Evolutionary conservation across 306 rosid genomes (phyloP).

Genomic region (Hylodesmum podocarpum): DNA sequence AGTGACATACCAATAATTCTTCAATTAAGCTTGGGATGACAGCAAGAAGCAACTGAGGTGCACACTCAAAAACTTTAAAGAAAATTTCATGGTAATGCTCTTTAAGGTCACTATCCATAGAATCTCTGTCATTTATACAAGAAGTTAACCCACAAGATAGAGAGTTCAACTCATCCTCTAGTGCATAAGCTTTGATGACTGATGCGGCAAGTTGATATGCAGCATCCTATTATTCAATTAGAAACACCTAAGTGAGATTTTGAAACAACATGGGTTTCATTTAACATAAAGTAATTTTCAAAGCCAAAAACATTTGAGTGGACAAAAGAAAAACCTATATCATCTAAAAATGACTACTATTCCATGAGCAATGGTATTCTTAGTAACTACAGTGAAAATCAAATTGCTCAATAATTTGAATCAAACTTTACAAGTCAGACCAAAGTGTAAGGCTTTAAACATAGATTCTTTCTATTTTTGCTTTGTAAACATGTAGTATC

Average conservation of each 20-base stretch:
- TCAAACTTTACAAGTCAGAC: neutral
- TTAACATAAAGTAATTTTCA: neutral
- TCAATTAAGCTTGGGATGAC: constrained; percentile 75
- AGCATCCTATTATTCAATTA: constrained; percentile 55
- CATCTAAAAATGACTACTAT: neutral
- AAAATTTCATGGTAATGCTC: constrained; percentile 83
- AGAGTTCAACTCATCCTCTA: constrained; percentile 66
- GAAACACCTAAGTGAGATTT: constrained; percentile 20
- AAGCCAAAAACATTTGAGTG: constrained; percentile 15
- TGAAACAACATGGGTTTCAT: neutral
- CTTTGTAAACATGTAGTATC: neutral
- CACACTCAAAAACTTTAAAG: constrained; percentile 62
- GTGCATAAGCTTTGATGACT: constrained; percentile 60
- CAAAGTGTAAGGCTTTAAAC: neutral
- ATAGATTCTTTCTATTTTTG: neutral
- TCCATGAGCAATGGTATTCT: constrained; percentile 3
- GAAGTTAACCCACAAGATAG: constrained; percentile 69
- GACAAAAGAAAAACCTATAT: neutral
- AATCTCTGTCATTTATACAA: constrained; percentile 73
- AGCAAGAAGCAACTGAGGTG: constrained; percentile 79
- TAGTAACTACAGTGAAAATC: neutral
- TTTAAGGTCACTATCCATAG: constrained; percentile 60
- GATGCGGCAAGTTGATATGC: constrained; percentile 73
- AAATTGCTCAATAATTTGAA: constrained; percentile 5
- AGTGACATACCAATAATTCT: constrained; percentile 64